Evolutionary conservation across 805 yeast species (phyloP), one percentile per base, ranked within the genome.

Genomic region (Candida anglica): DNA sequence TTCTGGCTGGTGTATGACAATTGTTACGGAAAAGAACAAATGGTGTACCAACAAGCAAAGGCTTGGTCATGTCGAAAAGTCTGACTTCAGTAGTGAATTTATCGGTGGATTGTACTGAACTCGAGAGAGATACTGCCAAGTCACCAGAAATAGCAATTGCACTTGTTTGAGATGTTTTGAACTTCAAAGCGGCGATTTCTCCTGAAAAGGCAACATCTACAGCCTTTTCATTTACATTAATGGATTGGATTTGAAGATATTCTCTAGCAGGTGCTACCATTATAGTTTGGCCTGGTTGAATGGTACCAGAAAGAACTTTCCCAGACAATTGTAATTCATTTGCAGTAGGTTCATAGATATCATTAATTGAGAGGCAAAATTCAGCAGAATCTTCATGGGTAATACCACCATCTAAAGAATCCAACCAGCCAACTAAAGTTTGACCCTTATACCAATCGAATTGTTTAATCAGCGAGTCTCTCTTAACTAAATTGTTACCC

Each of bases 11-110:
- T 27, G 77, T 75, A 27, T 81, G 77, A 17, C 77, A 70, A 37
- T 86, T 79, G 41, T 89, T 88, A 40, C 89, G 71, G 58, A 88
- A 87, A 33, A 86, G 55, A 26, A 86, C 74, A 43, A 87, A 71
- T 26, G 89, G 81, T 0, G 94, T 71, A 6, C 97, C 96, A 10
- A 81, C 79, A 26, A 88, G 60, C 29, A 88, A 58, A 0, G 96
- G 96, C 43, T 85, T 70, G 22, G 69, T 69, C 47, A 79, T 53
- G 39, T 66, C 58, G 45, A 66, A 67, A 31, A 66, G 50, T 35
- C 44, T 56, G 28, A 66, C 33, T 4, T 47, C 34, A 15, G 57
- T 60, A 3, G 41, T 46, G 34, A 67, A 58, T 14, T 42, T 48
- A 33, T 48, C 52, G 5, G 50, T 61, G 3, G 63, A 41, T 27